Base-by-base conservation (phyloP, 2,329 filamentous ascomycete genomes). In the Annulohypoxylon truncatum region DNA sequence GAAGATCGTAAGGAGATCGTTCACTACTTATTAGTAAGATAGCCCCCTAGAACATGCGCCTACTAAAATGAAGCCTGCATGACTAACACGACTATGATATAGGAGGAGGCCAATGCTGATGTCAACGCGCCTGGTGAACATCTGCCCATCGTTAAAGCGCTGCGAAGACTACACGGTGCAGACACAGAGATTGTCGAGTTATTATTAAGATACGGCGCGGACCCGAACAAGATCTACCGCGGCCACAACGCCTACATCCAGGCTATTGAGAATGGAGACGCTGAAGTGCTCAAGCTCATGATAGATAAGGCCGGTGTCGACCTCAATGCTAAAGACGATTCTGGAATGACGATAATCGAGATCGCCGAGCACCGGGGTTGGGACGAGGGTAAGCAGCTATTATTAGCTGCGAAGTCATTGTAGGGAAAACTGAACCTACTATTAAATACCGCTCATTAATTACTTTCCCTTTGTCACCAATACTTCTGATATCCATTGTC, bases 61-160 rank as follows among this genome's bases (percentile, higher is more conserved):
- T 8, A 24, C 24, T 29, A 12, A 31, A 29, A 6, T 13, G 20
- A 24, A 15, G 10, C 12, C n/a, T 24, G 1, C 26, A 10, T 44
- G 42, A 33, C 47, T 62, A 12, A 62, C 40, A 15, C 13, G 15
- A 50, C 10, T 26, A 29, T n/a, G 29, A 20, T 35, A 51, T 29
- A 70, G 64, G 82, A 86, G 51, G 84, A 89, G 66, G 88, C 84
- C 1, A 84, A 84, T 7, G 89, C 89, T 0, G 87, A 91, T 71
- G 83, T 88, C 46, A 91, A 91, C 74, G 82, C 86, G 0, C 89
- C 90, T 0, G 90, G 90, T 18, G 90, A 92, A 80, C 90, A 92
- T 76, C 79, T 92, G 9, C 90, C 90, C 6, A 84, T 92, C 56
- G 89, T 92, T 75, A 92, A 92, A 77, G 87, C 90, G 1, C 82